Conservation (phyloP, 2,329 filamentous ascomycete species). For the Hypoxylon rubiginosum region DNA sequence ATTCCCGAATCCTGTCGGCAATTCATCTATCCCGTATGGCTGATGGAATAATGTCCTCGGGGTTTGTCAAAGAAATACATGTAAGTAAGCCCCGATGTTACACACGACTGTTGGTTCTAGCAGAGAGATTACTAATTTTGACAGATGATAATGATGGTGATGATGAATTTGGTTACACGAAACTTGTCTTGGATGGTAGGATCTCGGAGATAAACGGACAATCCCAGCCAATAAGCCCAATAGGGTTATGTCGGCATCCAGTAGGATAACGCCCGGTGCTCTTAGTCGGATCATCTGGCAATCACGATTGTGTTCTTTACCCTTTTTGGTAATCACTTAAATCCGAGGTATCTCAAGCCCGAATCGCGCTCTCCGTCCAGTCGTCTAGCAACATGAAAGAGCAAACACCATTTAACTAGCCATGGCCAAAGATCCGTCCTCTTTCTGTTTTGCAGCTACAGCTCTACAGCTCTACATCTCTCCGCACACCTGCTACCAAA, state of each 20-base stretch:
- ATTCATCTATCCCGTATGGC: too few relatives aligned
- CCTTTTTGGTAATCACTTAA: conserved; percentile 9
- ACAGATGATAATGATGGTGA: not conserved
- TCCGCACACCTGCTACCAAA: not conserved
- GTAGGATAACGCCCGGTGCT: too few relatives aligned
- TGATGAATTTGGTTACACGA: not conserved
- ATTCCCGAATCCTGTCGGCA: too few relatives aligned
- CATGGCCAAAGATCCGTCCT: too few relatives aligned
- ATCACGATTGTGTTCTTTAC: not conserved
- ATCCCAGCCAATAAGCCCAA: too few relatives aligned
- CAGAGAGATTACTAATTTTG: not conserved
- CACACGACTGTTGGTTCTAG: not conserved
- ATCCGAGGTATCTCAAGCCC: conserved; percentile 11
- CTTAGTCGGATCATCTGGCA: too few relatives aligned
- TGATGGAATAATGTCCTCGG: not conserved
- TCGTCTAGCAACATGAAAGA: not conserved
- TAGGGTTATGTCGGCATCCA: too few relatives aligned
- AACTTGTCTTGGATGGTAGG: too few relatives aligned
- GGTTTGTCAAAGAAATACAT: not conserved
- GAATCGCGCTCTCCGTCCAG: not conserved
- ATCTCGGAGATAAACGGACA: too few relatives aligned
- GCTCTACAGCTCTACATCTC: not conserved
- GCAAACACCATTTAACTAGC: not conserved
- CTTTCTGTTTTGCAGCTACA: not conserved
- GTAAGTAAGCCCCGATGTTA: not conserved